These are phyloP conservation scores for Yarrowia yakushimensis DNA, from an alignment of 805 yeast species.

Conservation along the genomic window DNA sequence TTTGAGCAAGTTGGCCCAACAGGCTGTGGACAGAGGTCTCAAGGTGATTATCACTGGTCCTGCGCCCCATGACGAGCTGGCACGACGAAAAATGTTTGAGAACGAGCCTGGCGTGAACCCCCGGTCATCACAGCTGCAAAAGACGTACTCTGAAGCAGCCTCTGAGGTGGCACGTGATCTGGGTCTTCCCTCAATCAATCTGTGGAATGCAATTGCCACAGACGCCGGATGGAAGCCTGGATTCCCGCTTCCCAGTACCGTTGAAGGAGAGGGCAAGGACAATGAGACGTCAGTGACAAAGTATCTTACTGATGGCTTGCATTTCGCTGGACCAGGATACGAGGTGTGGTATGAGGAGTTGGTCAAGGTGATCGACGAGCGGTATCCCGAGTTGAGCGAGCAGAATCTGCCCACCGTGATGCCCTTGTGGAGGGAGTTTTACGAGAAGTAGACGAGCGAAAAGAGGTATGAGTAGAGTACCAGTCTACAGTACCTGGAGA, in stretches of 20 bases:
- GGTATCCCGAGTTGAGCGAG: slow-evolving; percentile 47
- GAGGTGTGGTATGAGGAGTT: slow-evolving; percentile 47
- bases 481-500: too few species aligned
- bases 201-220: slow-evolving; percentile 46
- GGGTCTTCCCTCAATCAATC: slow-evolving; percentile 57
- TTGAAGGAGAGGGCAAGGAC: slow-evolving; percentile 26
- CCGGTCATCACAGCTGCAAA: slow-evolving; percentile 47
- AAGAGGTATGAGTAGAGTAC: too few species aligned
- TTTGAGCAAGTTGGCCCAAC: slow-evolving; percentile 43
- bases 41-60: slow-evolving; percentile 62
- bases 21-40: slow-evolving; percentile 44
- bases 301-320: slow-evolving; percentile 55
- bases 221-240: slow-evolving; percentile 43
- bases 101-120: slow-evolving; percentile 40
- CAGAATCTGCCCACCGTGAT: slow-evolving; percentile 27
- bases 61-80: slow-evolving; percentile 44
- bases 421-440: slow-evolving; percentile 35
- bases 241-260: slow-evolving; percentile 28
- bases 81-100: slow-evolving; percentile 4
- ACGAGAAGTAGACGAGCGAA: too few species aligned
- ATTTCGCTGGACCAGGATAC: slow-evolving; percentile 56
- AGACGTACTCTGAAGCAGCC: slow-evolving; percentile 52
- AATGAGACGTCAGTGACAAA: slow-evolving; percentile 25
- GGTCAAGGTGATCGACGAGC: slow-evolving; percentile 39
- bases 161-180: slow-evolving; percentile 44